These are phyloP conservation scores for Solanum verrucosum DNA, from an alignment of 257 asterid genomes.

Conservation along the genomic window DNA sequence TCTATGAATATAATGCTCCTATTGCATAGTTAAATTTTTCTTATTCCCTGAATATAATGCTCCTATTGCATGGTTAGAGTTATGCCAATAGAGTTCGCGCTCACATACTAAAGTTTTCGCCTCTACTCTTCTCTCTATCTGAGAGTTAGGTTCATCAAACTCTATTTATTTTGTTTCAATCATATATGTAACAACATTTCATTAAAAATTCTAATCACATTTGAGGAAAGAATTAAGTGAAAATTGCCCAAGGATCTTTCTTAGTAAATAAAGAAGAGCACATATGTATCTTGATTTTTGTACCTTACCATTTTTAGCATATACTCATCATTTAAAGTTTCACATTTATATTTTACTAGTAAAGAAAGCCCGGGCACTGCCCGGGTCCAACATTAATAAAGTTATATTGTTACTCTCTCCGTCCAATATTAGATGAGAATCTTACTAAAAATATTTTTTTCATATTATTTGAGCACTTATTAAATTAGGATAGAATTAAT, in stretches of 20 bases:
- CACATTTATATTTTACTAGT: background rate
- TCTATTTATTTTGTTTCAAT: background rate
- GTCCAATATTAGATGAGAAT: too few species aligned
- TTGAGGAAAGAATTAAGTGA: background rate
- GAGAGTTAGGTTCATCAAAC: background rate
- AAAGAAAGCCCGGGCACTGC: too few species aligned
- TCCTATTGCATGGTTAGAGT: too few species aligned
- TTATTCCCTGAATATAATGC: too few species aligned
- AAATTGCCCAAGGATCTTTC: background rate
- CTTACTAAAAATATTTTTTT: too few species aligned
- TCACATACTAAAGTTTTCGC: background rate
- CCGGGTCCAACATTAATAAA: too few species aligned
- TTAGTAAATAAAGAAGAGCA: background rate
- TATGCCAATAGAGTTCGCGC: too few species aligned
- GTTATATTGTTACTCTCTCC: too few species aligned
- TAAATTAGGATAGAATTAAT: too few species aligned
- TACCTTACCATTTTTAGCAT: background rate
- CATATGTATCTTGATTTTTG: background rate
- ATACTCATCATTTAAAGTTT: background rate
- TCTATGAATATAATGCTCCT: background rate
- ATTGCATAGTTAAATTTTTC: too few species aligned
- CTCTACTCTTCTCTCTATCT: background rate
- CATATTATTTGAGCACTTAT: too few species aligned
- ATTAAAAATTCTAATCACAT: background rate
- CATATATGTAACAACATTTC: background rate